phyloP scores from a whole-genome alignment of 768 basidiomycete genomes.

The Leccinum fibrillosum region DNA sequence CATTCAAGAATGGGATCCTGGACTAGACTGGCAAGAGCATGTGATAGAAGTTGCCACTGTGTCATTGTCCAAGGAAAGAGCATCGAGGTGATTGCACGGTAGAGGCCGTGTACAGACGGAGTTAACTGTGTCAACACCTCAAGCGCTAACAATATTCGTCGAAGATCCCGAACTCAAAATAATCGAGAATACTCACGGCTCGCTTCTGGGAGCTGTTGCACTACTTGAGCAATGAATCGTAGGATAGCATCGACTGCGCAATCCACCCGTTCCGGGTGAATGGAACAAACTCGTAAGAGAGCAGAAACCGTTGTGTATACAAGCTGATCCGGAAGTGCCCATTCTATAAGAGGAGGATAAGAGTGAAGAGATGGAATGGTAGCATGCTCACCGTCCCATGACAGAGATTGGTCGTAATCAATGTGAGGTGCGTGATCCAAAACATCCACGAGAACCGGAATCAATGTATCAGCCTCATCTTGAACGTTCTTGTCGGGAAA shows the following conservation, averaged over 20 bases:
- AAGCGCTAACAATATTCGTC: slow-evolving; percentile 43
- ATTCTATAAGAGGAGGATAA: slow-evolving; percentile 49
- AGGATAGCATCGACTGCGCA: slow-evolving; percentile 58
- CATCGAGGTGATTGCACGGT: slow-evolving; percentile 80
- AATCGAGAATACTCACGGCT: slow-evolving; percentile 43
- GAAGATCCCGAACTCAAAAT: not conserved
- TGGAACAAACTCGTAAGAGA: slow-evolving; percentile 60
- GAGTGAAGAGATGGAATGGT: not conserved
- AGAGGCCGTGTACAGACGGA: slow-evolving; percentile 82
- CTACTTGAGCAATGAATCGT: slow-evolving; percentile 53
- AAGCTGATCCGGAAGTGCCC: slow-evolving; percentile 84
- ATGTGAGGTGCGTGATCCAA: slow-evolving; percentile 69
- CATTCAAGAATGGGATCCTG: slow-evolving; percentile 64
- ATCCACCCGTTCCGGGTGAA: slow-evolving; percentile 47
- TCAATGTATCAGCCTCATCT: slow-evolving; percentile 48
- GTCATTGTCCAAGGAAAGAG: slow-evolving; percentile 67
- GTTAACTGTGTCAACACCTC: slow-evolving; percentile 71
- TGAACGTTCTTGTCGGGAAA: slow-evolving; percentile 52
- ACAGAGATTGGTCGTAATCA: slow-evolving; percentile 74
- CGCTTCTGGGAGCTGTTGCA: slow-evolving; percentile 51
- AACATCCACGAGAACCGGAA: slow-evolving; percentile 63
- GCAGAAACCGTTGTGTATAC: slow-evolving; percentile 78
- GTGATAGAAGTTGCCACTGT: slow-evolving; percentile 61
- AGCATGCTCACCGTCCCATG: slow-evolving; percentile 66
- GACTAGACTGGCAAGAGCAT: slow-evolving; percentile 57